Percentiles rank a stretch among this genome's conserved stretches.
These are phyloP conservation scores for Cladochytrium replicatum DNA, from an alignment of 192 early-diverging fungal genomes.

Conservation along the genomic window DNA sequence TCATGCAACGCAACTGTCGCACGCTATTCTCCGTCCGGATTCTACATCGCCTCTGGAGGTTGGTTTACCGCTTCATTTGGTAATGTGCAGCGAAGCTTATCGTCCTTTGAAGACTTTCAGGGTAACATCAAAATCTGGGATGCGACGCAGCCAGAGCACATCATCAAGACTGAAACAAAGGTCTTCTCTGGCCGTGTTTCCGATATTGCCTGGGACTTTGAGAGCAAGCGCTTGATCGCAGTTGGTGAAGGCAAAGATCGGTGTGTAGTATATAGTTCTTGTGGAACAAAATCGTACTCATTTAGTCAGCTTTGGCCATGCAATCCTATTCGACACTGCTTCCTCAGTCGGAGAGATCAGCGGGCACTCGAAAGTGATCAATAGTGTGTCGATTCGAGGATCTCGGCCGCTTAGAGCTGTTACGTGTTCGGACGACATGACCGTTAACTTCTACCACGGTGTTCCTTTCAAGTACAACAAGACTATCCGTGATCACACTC, in stretches of 20 bases:
- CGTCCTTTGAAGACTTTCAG: conserved; percentile 47
- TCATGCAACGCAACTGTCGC: conserved; percentile 70
- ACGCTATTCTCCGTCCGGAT: conserved; percentile 81
- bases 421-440: conserved; percentile 83
- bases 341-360: conserved; percentile 83
- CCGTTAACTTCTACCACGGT: conserved; percentile 83
- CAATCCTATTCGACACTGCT: conserved; percentile 80
- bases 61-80: background rate
- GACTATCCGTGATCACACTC: conserved; percentile 64
- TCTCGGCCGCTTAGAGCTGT: conserved; percentile 84
- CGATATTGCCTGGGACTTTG: conserved; percentile 90
- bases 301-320: conserved; percentile 65
- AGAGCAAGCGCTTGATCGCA: conserved; percentile 92
- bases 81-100: background rate
- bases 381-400: conserved; percentile 82
- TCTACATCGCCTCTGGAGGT: conserved; percentile 94
- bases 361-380: conserved; percentile 83
- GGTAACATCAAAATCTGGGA: conserved; percentile 97
- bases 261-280: conserved; percentile 35
- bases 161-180: conserved; percentile 73
- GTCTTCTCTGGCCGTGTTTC: conserved; percentile 65
- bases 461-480: conserved; percentile 79
- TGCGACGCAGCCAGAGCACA: conserved; percentile 58
- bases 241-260: conserved; percentile 88
- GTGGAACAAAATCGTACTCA: background rate